These are phyloP conservation scores for Phaeophleospora eucalypticola DNA, from an alignment of 2,329 filamentous ascomycete genomes.

Conservation along the genomic window DNA sequence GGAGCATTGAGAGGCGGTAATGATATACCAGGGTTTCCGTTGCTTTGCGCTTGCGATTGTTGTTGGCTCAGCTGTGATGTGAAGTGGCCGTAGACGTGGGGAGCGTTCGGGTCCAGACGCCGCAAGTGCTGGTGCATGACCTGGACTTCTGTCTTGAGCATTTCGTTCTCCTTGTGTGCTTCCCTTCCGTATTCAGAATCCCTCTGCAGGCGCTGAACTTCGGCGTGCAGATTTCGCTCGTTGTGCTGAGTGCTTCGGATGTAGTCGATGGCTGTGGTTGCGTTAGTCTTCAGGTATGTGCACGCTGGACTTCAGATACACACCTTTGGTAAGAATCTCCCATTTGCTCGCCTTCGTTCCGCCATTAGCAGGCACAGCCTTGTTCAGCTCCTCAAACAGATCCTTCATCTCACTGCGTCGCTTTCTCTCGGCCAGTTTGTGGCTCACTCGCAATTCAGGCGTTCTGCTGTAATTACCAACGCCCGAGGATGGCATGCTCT, in stretches of 20 bases:
- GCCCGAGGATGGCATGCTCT: constrained; percentile 51
- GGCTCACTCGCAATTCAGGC: constrained; percentile 74
- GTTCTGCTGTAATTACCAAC: constrained; percentile 77
- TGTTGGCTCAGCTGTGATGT: constrained; percentile 42
- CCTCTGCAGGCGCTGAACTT: constrained; percentile 41
- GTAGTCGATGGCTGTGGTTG: constrained; percentile 45
- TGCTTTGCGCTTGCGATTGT: constrained; percentile 30
- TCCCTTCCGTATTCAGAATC: constrained; percentile 43
- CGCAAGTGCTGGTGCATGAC: constrained; percentile 45
- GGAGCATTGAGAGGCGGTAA: constrained; percentile 35
- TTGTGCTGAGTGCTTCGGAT: constrained; percentile 39
- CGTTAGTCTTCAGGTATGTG: not conserved
- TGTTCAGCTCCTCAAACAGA: constrained; percentile 74
- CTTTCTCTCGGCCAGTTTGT: constrained; percentile 81
- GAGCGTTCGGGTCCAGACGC: constrained; percentile 42
- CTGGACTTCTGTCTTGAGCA: constrained; percentile 44
- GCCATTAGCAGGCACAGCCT: constrained; percentile 73
- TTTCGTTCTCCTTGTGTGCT: constrained; percentile 45
- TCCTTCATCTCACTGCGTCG: constrained; percentile 85
- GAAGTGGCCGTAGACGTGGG: constrained; percentile 47
- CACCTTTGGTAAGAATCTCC: constrained; percentile 84
- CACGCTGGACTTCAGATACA: too few species aligned
- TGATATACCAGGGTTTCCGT: constrained; percentile 27
- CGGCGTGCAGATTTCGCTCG: constrained; percentile 37
- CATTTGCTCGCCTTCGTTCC: constrained; percentile 85